Conservation (phyloP, 495 filamentous ascomycete species). For the Xylaria acuta region DNA sequence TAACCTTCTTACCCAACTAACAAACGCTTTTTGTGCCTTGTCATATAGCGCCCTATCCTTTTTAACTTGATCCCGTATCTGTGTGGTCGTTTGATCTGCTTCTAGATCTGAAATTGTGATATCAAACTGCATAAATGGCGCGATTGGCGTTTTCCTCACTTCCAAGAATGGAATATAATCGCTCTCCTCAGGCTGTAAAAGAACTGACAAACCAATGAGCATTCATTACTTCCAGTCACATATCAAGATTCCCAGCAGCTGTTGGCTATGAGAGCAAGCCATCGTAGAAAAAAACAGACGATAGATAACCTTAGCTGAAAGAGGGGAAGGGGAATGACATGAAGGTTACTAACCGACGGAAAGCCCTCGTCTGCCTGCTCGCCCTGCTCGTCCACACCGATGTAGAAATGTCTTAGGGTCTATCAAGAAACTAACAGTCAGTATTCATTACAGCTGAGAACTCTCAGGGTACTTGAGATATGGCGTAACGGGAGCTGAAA, state of each 20-base stretch:
- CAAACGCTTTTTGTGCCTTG: conserved; percentile 87
- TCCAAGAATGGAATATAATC: conserved; percentile 89
- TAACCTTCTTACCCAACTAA: conserved; percentile 76
- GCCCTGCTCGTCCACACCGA: conserved; percentile 88
- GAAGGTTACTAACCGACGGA: conserved; percentile 57
- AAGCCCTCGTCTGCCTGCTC: conserved; percentile 84
- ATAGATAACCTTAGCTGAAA: background rate
- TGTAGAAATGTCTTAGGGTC: conserved; percentile 97
- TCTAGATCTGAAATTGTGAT: conserved; percentile 62
- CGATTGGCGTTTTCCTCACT: conserved; percentile 86
- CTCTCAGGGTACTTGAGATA: background rate
- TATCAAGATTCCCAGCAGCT: background rate
- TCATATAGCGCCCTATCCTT: conserved; percentile 85
- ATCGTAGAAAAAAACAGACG: background rate
- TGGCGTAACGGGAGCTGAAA: background rate
- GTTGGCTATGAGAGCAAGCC: background rate
- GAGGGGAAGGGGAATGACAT: background rate
- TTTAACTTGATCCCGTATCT: conserved; percentile 66
- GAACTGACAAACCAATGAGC: conserved; percentile 46
- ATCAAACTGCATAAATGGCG: conserved; percentile 58
- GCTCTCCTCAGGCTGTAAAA: conserved; percentile 86
- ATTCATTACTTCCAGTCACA: background rate
- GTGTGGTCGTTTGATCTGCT: conserved; percentile 55
- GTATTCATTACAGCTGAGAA: background rate
- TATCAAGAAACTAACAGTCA: conserved; percentile 40